phyloP scores from a whole-genome alignment of 331 rosid species.

The Cydonia oblonga region DNA sequence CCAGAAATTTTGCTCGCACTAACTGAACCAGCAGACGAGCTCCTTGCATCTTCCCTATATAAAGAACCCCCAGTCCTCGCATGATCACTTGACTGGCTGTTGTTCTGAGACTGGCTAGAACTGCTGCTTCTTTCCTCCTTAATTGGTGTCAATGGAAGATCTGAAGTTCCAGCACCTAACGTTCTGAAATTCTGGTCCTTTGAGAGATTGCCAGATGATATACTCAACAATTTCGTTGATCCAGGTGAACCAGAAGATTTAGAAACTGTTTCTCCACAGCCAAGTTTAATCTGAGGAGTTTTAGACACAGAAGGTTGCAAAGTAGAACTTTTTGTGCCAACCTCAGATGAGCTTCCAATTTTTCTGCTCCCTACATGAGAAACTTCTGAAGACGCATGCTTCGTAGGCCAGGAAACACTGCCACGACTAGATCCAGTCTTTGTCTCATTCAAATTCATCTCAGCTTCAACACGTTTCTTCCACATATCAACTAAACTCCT shows the following conservation, averaged over 20 bases:
- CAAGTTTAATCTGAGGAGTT: conserved; percentile 34
- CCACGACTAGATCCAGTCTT: conserved; percentile 49
- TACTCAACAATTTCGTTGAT: conserved; percentile 24
- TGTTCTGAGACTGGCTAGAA: conserved; percentile 81
- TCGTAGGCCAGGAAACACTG: conserved; percentile 52
- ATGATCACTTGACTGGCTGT: conserved; percentile 77
- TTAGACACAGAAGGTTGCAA: conserved; percentile 41
- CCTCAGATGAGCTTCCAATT: conserved; percentile 42
- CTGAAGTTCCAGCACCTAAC: conserved; percentile 35
- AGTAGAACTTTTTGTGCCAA: conserved; percentile 43
- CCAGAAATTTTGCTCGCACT: conserved; percentile 43
- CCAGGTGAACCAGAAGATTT: conserved; percentile 40
- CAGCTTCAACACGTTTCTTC: conserved; percentile 93
- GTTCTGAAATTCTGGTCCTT: conserved; percentile 41
- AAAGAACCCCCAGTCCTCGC: conserved; percentile 46
- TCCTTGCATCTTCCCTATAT: conserved; percentile 61
- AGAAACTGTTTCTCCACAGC: conserved; percentile 29
- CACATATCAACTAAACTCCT: conserved; percentile 79
- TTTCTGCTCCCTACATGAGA: conserved; percentile 48
- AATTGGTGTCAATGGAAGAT: conserved; percentile 35
- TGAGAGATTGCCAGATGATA: conserved; percentile 19
- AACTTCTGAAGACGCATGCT: conserved; percentile 42
- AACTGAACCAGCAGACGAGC: conserved; percentile 59
- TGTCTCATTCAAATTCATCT: conserved; percentile 62
- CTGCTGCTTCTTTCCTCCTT: conserved; percentile 82